phyloP scores from a whole-genome alignment of 176 grass and related monocot genomes.

The Oryza australiensis region DNA sequence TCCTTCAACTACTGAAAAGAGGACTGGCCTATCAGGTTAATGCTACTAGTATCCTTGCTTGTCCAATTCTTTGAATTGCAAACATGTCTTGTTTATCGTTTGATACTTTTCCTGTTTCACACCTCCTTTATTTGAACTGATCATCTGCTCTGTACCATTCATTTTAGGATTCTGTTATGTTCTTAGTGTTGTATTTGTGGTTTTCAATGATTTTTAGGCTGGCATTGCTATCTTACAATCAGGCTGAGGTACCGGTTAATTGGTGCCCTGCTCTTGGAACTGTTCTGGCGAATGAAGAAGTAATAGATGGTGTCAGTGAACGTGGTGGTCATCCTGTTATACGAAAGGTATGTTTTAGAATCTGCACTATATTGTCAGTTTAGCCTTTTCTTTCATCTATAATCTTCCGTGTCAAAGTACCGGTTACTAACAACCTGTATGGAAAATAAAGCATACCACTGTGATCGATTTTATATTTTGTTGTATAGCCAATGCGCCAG shows the following conservation, averaged over 20 bases:
- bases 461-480: conserved; percentile 17
- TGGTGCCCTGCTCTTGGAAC: conserved; percentile 99
- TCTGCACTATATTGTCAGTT: not conserved
- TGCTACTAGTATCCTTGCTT: conserved; percentile 18
- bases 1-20: conserved; percentile 92
- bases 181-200: conserved; percentile 54
- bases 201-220: conserved; percentile 73
- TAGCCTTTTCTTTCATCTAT: conserved; percentile 9
- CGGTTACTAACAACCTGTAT: conserved; percentile 8
- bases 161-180: conserved; percentile 33
- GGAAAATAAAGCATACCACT: not conserved
- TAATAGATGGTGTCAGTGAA: conserved; percentile 92
- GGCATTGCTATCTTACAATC: conserved; percentile 64
- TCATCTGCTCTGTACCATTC: conserved; percentile 22
- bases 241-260: conserved; percentile 98
- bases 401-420: conserved; percentile 16
- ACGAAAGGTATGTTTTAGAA: conserved; percentile 65
- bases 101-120: not conserved
- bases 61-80: not conserved
- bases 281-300: conserved; percentile 96
- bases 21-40: conserved; percentile 92
- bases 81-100: not conserved
- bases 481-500: conserved; percentile 87
- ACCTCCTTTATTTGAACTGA: conserved; percentile 35
- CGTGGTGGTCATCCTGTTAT: conserved; percentile 93